These are phyloP conservation scores for Sarocladiaceae sp. DNA, from an alignment of 2,329 filamentous ascomycete genomes.

Conservation along the genomic window DNA sequence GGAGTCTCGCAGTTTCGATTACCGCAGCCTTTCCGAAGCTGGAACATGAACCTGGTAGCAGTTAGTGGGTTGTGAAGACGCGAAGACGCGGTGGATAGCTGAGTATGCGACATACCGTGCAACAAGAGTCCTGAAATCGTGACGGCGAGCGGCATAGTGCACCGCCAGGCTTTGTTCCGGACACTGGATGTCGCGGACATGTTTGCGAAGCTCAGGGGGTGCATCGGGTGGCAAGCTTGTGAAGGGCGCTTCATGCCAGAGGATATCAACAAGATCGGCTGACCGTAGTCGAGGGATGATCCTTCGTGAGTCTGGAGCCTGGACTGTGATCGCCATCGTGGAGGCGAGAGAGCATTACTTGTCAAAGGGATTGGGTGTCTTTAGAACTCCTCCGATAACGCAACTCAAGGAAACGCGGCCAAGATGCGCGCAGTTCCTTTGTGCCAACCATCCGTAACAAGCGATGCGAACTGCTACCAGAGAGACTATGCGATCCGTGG, in stretches of 20 bases:
- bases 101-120: constrained; percentile 18
- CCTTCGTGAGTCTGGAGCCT: too few species aligned
- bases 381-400: too few species aligned
- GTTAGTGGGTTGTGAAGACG: constrained; percentile 2
- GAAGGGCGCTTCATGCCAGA: constrained; percentile 58
- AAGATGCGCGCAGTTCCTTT: too few species aligned
- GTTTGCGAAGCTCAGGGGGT: constrained; percentile 48
- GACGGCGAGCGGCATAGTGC: constrained; percentile 53
- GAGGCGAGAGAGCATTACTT: too few species aligned
- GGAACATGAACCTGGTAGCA: constrained; percentile 65
- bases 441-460: too few species aligned
- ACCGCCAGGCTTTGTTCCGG: constrained; percentile 55
- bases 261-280: constrained; percentile 47
- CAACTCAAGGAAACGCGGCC: too few species aligned
- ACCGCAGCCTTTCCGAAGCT: constrained; percentile 77
- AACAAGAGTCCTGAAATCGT: constrained; percentile 60
- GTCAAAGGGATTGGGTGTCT: too few species aligned
- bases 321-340: too few species aligned
- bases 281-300: too few species aligned
- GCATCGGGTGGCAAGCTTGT: constrained; percentile 54
- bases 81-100: neutral
- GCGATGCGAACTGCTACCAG: too few species aligned
- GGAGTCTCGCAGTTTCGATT: constrained; percentile 61
- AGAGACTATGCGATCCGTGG: too few species aligned
- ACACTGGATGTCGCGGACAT: constrained; percentile 53